Conservation (phyloP, 805 yeast species). For the Zygosaccharomyces bisporus region DNA sequence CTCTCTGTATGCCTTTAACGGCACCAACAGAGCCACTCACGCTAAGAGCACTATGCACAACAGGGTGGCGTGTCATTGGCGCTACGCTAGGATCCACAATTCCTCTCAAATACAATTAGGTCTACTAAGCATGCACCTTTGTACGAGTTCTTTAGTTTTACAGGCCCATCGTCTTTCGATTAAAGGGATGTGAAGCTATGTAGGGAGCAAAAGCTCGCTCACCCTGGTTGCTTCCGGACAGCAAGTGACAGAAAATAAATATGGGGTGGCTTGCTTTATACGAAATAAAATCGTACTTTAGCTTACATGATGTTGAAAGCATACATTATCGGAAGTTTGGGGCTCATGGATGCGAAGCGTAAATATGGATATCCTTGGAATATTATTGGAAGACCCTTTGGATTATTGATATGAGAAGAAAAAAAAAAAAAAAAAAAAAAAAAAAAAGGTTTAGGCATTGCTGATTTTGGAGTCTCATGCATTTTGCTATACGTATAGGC, state of each 20-base stretch:
- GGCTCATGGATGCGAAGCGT: too few relatives aligned
- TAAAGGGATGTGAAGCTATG: slow-evolving; percentile 4
- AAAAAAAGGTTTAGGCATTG: too few relatives aligned
- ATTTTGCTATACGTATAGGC: too few relatives aligned
- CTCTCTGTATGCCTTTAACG: slow-evolving; percentile 15
- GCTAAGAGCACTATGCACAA: slow-evolving; percentile 16
- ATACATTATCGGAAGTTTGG: too few relatives aligned
- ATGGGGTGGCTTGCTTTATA: too few relatives aligned
- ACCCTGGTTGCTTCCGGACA: neutral
- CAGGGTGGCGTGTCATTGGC: slow-evolving; percentile 23
- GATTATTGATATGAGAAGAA: too few relatives aligned
- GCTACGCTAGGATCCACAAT: neutral
- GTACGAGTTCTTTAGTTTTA: neutral
- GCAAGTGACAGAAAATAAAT: neutral
- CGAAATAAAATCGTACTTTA: too few relatives aligned
- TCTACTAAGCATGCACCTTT: neutral
- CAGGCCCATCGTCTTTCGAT: neutral
- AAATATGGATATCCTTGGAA: too few relatives aligned
- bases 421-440: too few relatives aligned
- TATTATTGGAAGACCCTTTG: too few relatives aligned
- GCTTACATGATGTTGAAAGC: too few relatives aligned
- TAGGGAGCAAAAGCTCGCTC: neutral
- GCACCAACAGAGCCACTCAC: slow-evolving; percentile 20
- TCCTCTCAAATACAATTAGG: neutral
- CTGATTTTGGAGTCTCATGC: too few relatives aligned